These are phyloP conservation scores for Codiaeum variegatum DNA, from an alignment of 441 rosid genomes.

Conservation along the genomic window DNA sequence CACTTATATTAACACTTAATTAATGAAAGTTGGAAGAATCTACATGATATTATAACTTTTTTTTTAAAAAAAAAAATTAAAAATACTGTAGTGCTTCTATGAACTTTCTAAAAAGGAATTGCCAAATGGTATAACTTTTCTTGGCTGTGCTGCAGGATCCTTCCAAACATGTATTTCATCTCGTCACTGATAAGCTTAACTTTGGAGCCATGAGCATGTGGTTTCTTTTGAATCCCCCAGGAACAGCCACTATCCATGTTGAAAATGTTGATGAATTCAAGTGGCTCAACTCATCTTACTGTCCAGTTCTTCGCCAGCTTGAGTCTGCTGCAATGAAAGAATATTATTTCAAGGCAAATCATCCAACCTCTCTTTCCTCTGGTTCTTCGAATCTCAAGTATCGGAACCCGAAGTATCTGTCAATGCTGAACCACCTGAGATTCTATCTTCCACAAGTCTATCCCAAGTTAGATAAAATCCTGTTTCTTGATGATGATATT, in stretches of 20 bases:
- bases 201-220: slow-evolving; percentile 98
- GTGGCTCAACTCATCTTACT: slow-evolving; percentile 96
- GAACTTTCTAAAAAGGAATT: not conserved
- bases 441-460: slow-evolving; percentile 93
- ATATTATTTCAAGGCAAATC: slow-evolving; percentile 94
- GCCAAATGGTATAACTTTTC: not conserved
- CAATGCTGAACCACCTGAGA: slow-evolving; percentile 92
- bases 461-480: slow-evolving; percentile 83
- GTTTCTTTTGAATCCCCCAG: slow-evolving; percentile 93
- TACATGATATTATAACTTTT: not conserved
- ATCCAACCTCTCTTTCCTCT: slow-evolving; percentile 70
- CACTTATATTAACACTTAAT: not conserved
- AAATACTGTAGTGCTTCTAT: not conserved
- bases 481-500: slow-evolving; percentile 92
- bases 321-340: slow-evolving; percentile 95
- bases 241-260: slow-evolving; percentile 86
- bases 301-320: slow-evolving; percentile 95
- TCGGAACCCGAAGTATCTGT: slow-evolving; percentile 92
- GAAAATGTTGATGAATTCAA: slow-evolving; percentile 94
- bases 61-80: too few species aligned
- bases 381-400: slow-evolving; percentile 92
- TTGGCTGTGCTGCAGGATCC: slow-evolving; percentile 62
- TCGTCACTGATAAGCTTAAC: slow-evolving; percentile 90
- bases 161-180: slow-evolving; percentile 90
- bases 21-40: not conserved